Conservation (phyloP, 2,329 filamentous ascomycete species). For the Diaporthe sp. region DNA sequence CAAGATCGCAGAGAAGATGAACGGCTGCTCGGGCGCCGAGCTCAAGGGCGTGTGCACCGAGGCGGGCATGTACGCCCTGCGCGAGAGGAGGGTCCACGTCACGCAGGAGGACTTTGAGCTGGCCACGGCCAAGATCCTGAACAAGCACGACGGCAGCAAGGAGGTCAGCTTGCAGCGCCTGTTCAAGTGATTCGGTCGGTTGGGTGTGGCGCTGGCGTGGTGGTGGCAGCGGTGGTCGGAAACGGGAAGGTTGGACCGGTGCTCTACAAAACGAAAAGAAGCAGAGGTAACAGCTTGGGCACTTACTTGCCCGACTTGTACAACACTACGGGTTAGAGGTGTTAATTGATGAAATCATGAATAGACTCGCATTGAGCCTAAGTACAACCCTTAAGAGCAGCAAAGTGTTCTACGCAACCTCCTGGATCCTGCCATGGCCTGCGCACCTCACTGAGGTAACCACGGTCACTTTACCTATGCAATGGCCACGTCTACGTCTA, state of each 20-base stretch:
- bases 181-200: slow-evolving; percentile 37
- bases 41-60: slow-evolving; percentile 99
- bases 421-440: background rate
- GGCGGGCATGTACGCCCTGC: slow-evolving; percentile 96
- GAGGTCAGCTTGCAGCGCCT: slow-evolving; percentile 68
- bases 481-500: too few relatives aligned
- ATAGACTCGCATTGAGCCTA: slow-evolving; percentile 32
- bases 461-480: too few relatives aligned
- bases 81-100: slow-evolving; percentile 96
- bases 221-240: background rate
- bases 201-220: background rate
- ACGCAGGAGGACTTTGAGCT: slow-evolving; percentile 99
- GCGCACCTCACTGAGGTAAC: background rate
- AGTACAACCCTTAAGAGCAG: background rate
- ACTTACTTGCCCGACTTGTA: slow-evolving; percentile 31
- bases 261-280: background rate
- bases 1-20: slow-evolving; percentile 99
- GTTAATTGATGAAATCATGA: slow-evolving; percentile 41
- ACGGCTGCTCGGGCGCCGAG: slow-evolving; percentile 96
- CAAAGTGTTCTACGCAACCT: background rate
- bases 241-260: background rate
- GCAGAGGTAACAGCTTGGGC: background rate
- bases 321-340: slow-evolving; percentile 35
- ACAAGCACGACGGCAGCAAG: slow-evolving; percentile 97
- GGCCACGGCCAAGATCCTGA: slow-evolving; percentile 98